A percentile compares a stretch with the other conserved stretches of the same genome.
Conservation (phyloP, 345 rosid species). For the Hevea brasiliensis region DNA sequence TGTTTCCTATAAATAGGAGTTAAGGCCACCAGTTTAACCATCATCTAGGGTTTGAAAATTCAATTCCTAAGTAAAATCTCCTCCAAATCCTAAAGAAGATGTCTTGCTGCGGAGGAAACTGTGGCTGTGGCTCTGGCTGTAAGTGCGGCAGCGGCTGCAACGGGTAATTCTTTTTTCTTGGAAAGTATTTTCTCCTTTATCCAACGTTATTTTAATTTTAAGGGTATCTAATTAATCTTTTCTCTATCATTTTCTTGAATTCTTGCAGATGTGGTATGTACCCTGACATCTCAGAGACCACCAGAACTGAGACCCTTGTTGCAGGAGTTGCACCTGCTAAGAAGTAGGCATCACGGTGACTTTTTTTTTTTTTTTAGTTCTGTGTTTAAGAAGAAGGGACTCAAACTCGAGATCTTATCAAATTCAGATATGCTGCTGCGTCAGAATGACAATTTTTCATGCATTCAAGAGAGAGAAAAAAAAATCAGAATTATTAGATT, state of each 20-base stretch:
- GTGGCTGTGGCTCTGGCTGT: conserved; percentile 28
- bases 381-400: too few relatives aligned
- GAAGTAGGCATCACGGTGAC: not conserved
- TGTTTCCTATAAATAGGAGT: conserved; percentile 20
- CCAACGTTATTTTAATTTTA: not conserved
- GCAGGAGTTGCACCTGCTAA: conserved; percentile 24
- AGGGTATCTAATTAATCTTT: too few relatives aligned
- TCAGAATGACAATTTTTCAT: too few relatives aligned
- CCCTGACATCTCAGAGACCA: conserved; percentile 24
- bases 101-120: conserved; percentile 29
- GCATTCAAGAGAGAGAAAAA: not conserved
- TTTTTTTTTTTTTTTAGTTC: too few relatives aligned
- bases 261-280: conserved; percentile 17
- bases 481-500: not conserved
- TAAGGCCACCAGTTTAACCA: accelerated
- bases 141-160: conserved; percentile 20
- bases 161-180: conserved; percentile 10
- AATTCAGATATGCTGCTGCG: too few relatives aligned
- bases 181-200: not conserved
- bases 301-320: conserved; percentile 10
- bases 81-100: not conserved
- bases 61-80: not conserved
- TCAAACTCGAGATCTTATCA: too few relatives aligned
- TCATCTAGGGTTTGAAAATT: not conserved
- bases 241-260: too few relatives aligned